Percentiles rank a stretch among this genome's conserved stretches.
Evolutionary conservation across 176 grass and related monocot genomes (phyloP).

Genomic region (Triticum aestivum): IWGSC_CS_RefSeq_v2.1 NC_057804.1:195346331-195346830

Average conservation of each 20-base stretch:
- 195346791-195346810: constrained; percentile 50
- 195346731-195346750: constrained; percentile 43
- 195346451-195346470: neutral
- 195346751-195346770: constrained; percentile 53
- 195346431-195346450: constrained; percentile 44
- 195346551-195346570: constrained; percentile 44
- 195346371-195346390: constrained; percentile 36
- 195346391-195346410: constrained; percentile 43
- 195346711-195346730: constrained; percentile 34
- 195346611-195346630: constrained; percentile 60
- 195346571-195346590: constrained; percentile 50
- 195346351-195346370: constrained; percentile 34
- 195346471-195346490: neutral
- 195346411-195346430: constrained; percentile 38
- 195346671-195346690: constrained; percentile 48
- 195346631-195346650: constrained; percentile 56
- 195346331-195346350: constrained; percentile 49
- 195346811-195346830: constrained; percentile 39
- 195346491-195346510: neutral
- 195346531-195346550: neutral
- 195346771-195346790: constrained; percentile 51
- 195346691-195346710: constrained; percentile 50
- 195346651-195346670: constrained; percentile 55
- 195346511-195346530: neutral
- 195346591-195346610: constrained; percentile 50